phyloP scores from a whole-genome alignment of 148 eudicot species.

The Rhododendron kiyosumense region DNA sequence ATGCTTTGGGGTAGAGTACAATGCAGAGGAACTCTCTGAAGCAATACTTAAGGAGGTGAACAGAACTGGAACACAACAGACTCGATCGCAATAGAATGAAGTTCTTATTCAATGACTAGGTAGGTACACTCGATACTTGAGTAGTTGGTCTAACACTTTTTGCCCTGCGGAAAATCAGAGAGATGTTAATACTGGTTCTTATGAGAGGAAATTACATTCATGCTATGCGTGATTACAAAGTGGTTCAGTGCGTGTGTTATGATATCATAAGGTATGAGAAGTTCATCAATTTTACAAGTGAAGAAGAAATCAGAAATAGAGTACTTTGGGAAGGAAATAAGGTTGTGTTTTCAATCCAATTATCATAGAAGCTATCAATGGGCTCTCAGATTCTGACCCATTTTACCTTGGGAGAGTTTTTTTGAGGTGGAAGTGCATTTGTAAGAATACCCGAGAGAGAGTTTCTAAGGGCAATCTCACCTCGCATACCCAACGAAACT shows the following conservation, averaged over 20 bases:
- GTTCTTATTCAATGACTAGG: neutral
- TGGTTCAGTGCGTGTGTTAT: neutral
- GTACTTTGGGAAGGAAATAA: neutral
- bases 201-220: neutral
- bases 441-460: neutral
- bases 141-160: neutral
- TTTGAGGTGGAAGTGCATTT: neutral
- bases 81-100: neutral
- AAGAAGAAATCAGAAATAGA: neutral
- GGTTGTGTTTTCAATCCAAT: neutral
- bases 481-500: neutral
- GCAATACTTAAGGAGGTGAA: slow-evolving; percentile 54
- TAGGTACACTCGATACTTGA: neutral
- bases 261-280: neutral
- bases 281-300: neutral
- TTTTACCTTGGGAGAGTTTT: neutral
- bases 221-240: neutral
- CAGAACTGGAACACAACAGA: slow-evolving; percentile 14
- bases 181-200: neutral
- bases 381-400: neutral
- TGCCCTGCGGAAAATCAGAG: neutral
- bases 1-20: slow-evolving; percentile 67
- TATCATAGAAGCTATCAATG: neutral
- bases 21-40: slow-evolving; percentile 59
- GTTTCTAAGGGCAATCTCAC: neutral